A percentile compares a stretch with the other conserved stretches of the same genome.
Evolutionary conservation across 768 basidiomycete genomes (phyloP).

Genomic region (Lentinula lateritia): DNA sequence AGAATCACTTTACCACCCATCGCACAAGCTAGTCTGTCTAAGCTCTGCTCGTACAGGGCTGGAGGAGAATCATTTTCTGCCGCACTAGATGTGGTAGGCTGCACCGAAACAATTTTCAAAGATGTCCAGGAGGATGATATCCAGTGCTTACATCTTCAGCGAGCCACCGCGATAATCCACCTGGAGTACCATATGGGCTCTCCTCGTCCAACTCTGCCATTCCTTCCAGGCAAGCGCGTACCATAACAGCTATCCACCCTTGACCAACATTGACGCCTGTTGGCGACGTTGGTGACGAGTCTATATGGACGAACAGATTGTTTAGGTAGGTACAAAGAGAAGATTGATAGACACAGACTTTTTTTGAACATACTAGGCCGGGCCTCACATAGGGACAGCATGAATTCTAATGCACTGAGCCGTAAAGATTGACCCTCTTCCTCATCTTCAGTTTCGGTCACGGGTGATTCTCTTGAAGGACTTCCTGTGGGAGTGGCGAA

Average conservation of each 20-base stretch:
- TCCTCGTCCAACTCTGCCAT: slow-evolving; percentile 76
- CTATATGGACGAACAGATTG: neutral
- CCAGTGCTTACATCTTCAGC: slow-evolving; percentile 59
- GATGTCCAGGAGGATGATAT: neutral
- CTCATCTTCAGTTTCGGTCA: slow-evolving; percentile 29
- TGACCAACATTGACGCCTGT: slow-evolving; percentile 46
- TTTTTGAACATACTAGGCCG: slow-evolving; percentile 45
- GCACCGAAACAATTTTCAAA: slow-evolving; percentile 4
- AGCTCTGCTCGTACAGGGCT: slow-evolving; percentile 74
- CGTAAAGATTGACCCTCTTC: slow-evolving; percentile 69
- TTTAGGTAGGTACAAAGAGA: neutral
- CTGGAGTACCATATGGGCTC: slow-evolving; percentile 16
- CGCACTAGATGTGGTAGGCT: slow-evolving; percentile 63
- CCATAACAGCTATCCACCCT: slow-evolving; percentile 67
- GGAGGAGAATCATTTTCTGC: slow-evolving; percentile 59
- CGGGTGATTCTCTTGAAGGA: neutral
- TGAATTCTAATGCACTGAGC: slow-evolving; percentile 73
- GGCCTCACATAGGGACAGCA: slow-evolving; percentile 77
- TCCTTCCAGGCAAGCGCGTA: slow-evolving; percentile 75
- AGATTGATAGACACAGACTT: neutral
- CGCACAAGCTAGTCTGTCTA: slow-evolving; percentile 79
- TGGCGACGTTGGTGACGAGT: neutral
- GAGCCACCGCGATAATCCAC: slow-evolving; percentile 53
- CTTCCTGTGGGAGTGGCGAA: slow-evolving; percentile 1
- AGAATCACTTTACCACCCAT: slow-evolving; percentile 72